Evolutionary conservation across 768 basidiomycete genomes (phyloP).

Genomic region (Pisolithus marmoratus): DNA sequence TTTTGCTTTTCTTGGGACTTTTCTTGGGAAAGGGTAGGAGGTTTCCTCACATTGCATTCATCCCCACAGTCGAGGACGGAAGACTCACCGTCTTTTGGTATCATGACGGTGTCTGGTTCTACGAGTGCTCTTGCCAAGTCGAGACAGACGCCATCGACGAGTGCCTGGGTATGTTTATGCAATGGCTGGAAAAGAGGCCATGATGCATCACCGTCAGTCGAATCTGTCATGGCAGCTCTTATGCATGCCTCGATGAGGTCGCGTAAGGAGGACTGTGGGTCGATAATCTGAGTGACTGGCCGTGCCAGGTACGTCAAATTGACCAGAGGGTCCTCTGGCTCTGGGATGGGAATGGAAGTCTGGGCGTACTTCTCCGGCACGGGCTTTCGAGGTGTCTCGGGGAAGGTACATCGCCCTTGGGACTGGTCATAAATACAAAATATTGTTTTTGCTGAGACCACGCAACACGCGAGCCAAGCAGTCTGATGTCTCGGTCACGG

Average conservation of each 20-base stretch:
- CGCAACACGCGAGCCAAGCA: constrained; percentile 36
- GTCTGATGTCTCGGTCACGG: constrained; percentile 46
- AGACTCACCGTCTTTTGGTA: constrained; percentile 16
- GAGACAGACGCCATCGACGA: constrained; percentile 55
- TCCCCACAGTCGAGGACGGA: constrained; percentile 17
- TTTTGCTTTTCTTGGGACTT: constrained; percentile 55
- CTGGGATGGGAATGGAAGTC: constrained; percentile 39
- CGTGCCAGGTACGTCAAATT: constrained; percentile 60
- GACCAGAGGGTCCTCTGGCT: constrained; percentile 61
- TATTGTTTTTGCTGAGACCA: constrained; percentile 51
- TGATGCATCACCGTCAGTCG: constrained; percentile 51
- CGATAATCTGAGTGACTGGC: constrained; percentile 57
- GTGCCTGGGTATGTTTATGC: constrained; percentile 42
- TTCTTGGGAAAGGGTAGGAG: constrained; percentile 63
- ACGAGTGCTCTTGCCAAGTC: constrained; percentile 63
- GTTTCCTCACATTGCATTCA: constrained; percentile 22
- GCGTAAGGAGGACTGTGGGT: constrained; percentile 39
- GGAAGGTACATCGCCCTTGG: constrained; percentile 15
- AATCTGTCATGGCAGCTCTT: constrained; percentile 35
- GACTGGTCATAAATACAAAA: constrained; percentile 33
- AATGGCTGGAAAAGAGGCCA: constrained; percentile 74
- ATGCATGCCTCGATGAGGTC: constrained; percentile 73
- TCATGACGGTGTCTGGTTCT: constrained; percentile 38
- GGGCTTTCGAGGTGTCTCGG: constrained; percentile 43
- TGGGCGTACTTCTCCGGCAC: constrained; percentile 57